Evolutionary conservation across 2,329 filamentous ascomycete genomes (phyloP).

Genomic region (Fusarium sp.): DNA sequence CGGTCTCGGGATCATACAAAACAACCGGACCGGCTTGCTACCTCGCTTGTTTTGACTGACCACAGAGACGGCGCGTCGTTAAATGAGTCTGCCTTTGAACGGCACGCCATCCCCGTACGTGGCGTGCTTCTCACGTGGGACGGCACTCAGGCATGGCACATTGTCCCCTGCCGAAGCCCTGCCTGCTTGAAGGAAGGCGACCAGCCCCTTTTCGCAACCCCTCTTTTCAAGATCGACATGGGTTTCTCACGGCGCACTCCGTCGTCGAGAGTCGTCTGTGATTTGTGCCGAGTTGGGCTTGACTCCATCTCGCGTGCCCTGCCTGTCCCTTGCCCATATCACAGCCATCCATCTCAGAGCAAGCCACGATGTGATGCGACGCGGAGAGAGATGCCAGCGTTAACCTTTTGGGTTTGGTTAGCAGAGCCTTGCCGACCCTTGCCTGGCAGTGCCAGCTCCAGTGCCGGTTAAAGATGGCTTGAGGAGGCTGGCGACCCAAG

Average conservation of each 20-base stretch:
- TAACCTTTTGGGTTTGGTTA: not conserved
- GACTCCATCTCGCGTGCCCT: not conserved
- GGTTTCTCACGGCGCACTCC: slow-evolving; percentile 26
- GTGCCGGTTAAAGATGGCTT: slow-evolving; percentile 2
- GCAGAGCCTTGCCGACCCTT: not conserved
- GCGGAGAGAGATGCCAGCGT: not conserved
- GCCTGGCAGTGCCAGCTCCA: not conserved
- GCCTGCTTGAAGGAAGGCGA: not conserved
- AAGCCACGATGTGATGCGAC: not conserved
- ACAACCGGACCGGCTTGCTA: slow-evolving; percentile 7
- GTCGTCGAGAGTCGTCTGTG: not conserved
- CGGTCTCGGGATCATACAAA: slow-evolving; percentile 9
- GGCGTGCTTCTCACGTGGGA: slow-evolving; percentile 33
- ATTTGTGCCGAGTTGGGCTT: not conserved
- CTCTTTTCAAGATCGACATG: slow-evolving; percentile 12
- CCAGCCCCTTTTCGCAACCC: slow-evolving; percentile 13
- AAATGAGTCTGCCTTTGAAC: slow-evolving; percentile 5
- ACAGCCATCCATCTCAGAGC: not conserved
- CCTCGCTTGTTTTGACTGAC: not conserved
- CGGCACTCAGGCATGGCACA: slow-evolving; percentile 26
- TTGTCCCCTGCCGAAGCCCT: slow-evolving; percentile 15
- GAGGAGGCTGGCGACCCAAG: slow-evolving; percentile 7
- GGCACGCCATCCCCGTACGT: slow-evolving; percentile 16
- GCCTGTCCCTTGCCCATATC: not conserved
- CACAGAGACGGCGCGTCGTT: slow-evolving; percentile 15